Evolutionary conservation across 83 land plant species (phyloP), one percentile per base, ranked within the genome.

Genomic region (Picea abies): DNA sequence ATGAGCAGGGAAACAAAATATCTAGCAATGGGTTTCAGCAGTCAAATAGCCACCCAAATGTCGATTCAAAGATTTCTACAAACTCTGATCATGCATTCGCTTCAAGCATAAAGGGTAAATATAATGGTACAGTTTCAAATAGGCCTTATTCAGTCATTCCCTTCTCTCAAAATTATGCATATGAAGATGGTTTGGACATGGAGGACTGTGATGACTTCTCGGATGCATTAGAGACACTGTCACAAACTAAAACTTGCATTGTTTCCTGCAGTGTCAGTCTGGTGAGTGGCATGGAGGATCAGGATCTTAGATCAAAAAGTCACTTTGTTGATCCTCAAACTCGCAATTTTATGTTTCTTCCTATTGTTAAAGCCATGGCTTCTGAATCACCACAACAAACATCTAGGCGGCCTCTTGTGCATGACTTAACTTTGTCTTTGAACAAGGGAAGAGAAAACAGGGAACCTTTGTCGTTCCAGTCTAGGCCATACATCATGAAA

Each of bases 291-390:
- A 76, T 86, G 84, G 84, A 83, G 63, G 82, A 66, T 19, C 79
- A 77, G 2, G 86, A 85, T 44, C 32, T 4, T 4, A 84, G 80
- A 5, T 62, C 66, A 1, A 76, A 86, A 3, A 73, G 63, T n/a
- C 82, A 82, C 79, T 82, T 85, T 15, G 68, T 26, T 9, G 94
- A 92, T 61, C 75, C 81, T 19, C 87, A 89, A 63, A 85, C 81
- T 20, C 84, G 84, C 32, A 89, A 89, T 80, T 88, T 91, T 64
- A 91, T 93, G 91, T 91, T 93, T 86, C 78, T 93, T 22, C 95
- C 95, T 19, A 91, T 91, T 35, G 95, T 93, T 4, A 86, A 89
- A 35, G 35, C 35, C 35, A 35, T 35, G 35, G 35, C 35, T 35
- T 35, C 35, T 35, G 35, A 35, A 35, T 35, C 35, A 35, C 35